Conservation (phyloP, 2,329 filamentous ascomycete species). For the Fusarium anguioides region DNA sequence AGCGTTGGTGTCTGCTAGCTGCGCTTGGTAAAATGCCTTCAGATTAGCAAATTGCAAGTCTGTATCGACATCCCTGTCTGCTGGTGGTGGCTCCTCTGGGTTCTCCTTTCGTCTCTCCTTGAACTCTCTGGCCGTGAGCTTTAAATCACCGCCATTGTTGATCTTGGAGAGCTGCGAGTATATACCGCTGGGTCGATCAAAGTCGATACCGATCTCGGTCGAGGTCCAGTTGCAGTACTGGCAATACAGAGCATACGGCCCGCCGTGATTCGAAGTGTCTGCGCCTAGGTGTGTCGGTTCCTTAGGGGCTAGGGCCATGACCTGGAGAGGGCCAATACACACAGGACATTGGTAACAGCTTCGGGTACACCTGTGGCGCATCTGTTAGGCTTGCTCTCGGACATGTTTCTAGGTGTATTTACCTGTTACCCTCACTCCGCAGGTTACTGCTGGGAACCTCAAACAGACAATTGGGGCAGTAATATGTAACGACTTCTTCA, state of each 20-base stretch:
- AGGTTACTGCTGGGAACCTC: slow-evolving; percentile 95
- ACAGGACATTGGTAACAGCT: slow-evolving; percentile 96
- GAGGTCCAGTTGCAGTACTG: slow-evolving; percentile 95
- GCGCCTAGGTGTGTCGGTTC: slow-evolving; percentile 58
- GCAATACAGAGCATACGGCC: slow-evolving; percentile 83
- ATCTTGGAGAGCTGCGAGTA: slow-evolving; percentile 81
- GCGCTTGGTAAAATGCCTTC: slow-evolving; percentile 82
- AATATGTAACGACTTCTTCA: slow-evolving; percentile 95
- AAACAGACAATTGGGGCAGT: slow-evolving; percentile 94
- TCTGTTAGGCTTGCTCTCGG: slow-evolving; percentile 32
- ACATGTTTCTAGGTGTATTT: slow-evolving; percentile 43
- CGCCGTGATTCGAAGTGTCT: slow-evolving; percentile 53
- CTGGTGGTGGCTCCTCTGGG: slow-evolving; percentile 51
- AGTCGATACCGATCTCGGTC: slow-evolving; percentile 87
- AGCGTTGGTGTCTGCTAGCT: slow-evolving; percentile 72
- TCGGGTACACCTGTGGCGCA: slow-evolving; percentile 76
- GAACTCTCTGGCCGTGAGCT: slow-evolving; percentile 62
- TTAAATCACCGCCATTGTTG: slow-evolving; percentile 67
- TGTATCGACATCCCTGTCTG: slow-evolving; percentile 64
- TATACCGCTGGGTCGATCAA: slow-evolving; percentile 90
- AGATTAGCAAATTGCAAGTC: slow-evolving; percentile 81
- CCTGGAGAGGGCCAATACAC: slow-evolving; percentile 82
- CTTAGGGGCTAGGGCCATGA: slow-evolving; percentile 74
- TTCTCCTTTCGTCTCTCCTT: slow-evolving; percentile 64
- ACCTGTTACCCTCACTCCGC: slow-evolving; percentile 94